Base-by-base conservation (phyloP, 2,329 filamentous ascomycete genomes). In the Penicillium sp. region DNA sequence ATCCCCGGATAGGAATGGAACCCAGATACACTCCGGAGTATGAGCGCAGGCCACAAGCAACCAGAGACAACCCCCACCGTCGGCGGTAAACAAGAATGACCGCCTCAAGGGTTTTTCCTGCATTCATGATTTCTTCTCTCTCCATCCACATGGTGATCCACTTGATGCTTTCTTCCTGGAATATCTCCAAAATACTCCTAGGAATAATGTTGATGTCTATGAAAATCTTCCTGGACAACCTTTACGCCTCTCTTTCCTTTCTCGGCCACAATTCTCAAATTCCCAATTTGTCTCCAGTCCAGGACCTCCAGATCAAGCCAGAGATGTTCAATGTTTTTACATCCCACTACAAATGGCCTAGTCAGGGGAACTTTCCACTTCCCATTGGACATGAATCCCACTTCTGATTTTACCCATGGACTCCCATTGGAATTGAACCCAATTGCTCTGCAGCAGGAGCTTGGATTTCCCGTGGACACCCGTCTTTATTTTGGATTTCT, bases 1-100 rank as follows among this genome's bases (percentile, higher is more conserved):
- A 76, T 56, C 68, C 72, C 48, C 73, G 75, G 69, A 73, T 75
- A 69, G 69, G 68, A 71, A 73, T 75, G 69, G 75, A 76, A 54
- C 66, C 72, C 55, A 76, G 75, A 72, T 77, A 76, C 62, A 73
- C 74, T 56, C 70, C 73, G 61, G 74, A 76, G 58, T 69, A 68
- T 59, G 73, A 75, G 61, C 72, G 70, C 61, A 73, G 74, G 64
- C 71, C 72, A 64, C 74, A 74, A 57, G 68, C 70, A 63, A 64
- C 74, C 60, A 71, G 74, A 65, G 72, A 74, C 49, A 64, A 74
- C 58, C 72, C 69, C n/a, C 74, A 74, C 53, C 69, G 72, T 53
- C 63, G 71, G 55, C 73, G 73, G 63, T 74, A 70, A 63, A 65
- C 44, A 58, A 55, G 52, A 44, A 57, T 63, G 56, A 50, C 32